Evolutionary conservation across 83 land plant species (phyloP), one percentile per base, ranked within the genome.

Genomic region (Thuja plicata): DNA sequence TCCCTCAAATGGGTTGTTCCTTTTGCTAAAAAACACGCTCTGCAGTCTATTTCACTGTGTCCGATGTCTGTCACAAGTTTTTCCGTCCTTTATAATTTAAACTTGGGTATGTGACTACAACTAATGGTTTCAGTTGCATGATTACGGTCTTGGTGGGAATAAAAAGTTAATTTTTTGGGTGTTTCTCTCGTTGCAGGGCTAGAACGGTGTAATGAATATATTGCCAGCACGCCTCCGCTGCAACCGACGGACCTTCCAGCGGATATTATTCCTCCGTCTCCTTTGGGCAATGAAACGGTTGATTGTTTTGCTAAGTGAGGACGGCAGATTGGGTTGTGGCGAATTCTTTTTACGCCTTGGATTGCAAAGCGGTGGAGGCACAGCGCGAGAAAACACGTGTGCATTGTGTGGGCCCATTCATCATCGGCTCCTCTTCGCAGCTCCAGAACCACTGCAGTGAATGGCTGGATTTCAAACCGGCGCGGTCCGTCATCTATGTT

Each of bases 291-390:
- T 27, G 37, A 40, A 35, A 24, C 77, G 8, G 40, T 8, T 21
- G 37, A 12, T 19, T 89, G 79, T 16, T 19, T 17, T 11, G 57
- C 35, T 85, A 57, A 45, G 87, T 84, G 2, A 41, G 52, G 19
- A 88, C 89, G 57, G 89, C 92, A 1, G 87, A 91, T 13, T 88
- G 76, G 84, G 86, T 95, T 27, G n/a, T 95, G 4, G 60, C 90
- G 71, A 88, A 90, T 40, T 87, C 96, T 11, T 76, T 92, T 52
- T 87, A 88, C 27, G 96, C 90, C 78, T 91, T 95, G 38, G 95
- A 95, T 70, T 5, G 90, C 8, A 24, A 17, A 19, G 90, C 87
- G 19, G 77, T 91, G 15, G 90, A 91, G 41, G 79, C 87, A 5
- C 8, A 93, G 46, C 71, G 89, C 52, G 8, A 46, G 86, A 46